A percentile compares a stretch with the other conserved stretches of the same genome.
These are phyloP conservation scores for Globisporangium barbulae DNA, from an alignment of 352 stramenopile species.

Conservation along the genomic window DNA sequence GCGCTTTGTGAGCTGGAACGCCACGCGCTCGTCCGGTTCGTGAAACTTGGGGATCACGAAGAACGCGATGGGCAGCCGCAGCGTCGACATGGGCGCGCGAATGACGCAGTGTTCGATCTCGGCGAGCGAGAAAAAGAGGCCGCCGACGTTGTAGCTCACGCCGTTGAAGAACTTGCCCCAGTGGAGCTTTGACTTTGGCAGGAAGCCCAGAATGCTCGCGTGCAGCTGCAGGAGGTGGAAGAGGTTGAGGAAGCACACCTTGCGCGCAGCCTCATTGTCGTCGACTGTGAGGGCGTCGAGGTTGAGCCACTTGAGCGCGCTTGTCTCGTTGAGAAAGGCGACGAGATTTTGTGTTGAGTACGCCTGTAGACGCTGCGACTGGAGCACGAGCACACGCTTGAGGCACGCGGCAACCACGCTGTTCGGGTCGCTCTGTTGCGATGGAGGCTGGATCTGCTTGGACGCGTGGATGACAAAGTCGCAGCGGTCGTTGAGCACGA, in stretches of 20 bases:
- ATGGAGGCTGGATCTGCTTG: not conserved
- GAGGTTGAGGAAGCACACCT: slow-evolving; percentile 57
- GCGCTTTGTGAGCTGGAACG: slow-evolving; percentile 22
- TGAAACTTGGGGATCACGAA: slow-evolving; percentile 42
- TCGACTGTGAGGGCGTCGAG: slow-evolving; percentile 13
- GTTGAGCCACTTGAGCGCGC: slow-evolving; percentile 30
- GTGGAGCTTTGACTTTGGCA: slow-evolving; percentile 42
- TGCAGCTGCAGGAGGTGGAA: slow-evolving; percentile 54
- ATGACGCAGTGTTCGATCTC: slow-evolving; percentile 60
- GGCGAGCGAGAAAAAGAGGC: slow-evolving; percentile 39
- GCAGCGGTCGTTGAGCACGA: slow-evolving; percentile 47
- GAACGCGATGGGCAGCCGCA: slow-evolving; percentile 37
- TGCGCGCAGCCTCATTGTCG: slow-evolving; percentile 21
- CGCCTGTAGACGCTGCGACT: slow-evolving; percentile 14
- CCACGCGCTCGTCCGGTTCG: slow-evolving; percentile 23
- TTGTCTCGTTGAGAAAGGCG: slow-evolving; percentile 31
- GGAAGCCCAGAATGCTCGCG: slow-evolving; percentile 33
- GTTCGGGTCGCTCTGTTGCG: slow-evolving; percentile 15
- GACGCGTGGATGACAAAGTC: slow-evolving; percentile 20
- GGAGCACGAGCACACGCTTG: slow-evolving; percentile 19
- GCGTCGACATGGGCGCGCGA: slow-evolving; percentile 34
- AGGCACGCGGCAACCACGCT: slow-evolving; percentile 17
- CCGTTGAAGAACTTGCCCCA: slow-evolving; percentile 67
- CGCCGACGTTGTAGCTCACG: slow-evolving; percentile 45
- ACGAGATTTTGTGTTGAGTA: slow-evolving; percentile 35